Evolutionary conservation across 192 early-diverging fungal species (phyloP).

Genomic region (Coemansia sp.): DNA sequence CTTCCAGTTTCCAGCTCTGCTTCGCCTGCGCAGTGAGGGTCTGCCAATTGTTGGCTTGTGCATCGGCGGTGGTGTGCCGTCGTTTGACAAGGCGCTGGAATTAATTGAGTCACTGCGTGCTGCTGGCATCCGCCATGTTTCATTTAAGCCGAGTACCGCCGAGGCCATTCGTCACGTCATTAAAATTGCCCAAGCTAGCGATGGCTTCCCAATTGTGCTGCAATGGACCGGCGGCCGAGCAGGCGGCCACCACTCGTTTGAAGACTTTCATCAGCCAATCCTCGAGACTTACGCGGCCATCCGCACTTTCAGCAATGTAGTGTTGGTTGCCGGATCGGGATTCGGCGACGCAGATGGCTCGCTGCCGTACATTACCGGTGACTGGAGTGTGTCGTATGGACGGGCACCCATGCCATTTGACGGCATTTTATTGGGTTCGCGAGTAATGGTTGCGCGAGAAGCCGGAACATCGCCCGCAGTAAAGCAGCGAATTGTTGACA

Average conservation of each 20-base stretch:
- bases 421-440: constrained; percentile 88
- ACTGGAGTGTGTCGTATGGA: constrained; percentile 79
- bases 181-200: constrained; percentile 79
- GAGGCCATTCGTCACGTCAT: constrained; percentile 78
- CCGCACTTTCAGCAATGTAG: constrained; percentile 74
- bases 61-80: constrained; percentile 90
- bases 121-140: constrained; percentile 71
- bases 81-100: constrained; percentile 76
- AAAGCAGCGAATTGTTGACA: constrained; percentile 82
- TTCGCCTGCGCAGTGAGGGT: constrained; percentile 78
- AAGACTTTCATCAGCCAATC: constrained; percentile 92
- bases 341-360: constrained; percentile 86
- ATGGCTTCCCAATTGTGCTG: constrained; percentile 81
- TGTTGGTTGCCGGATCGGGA: constrained; percentile 86
- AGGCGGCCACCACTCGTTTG: constrained; percentile 95
- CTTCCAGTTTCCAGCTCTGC: constrained; percentile 75
- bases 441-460: constrained; percentile 92
- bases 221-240: constrained; percentile 97
- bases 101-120: constrained; percentile 72
- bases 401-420: constrained; percentile 94
- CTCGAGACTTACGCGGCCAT: constrained; percentile 65
- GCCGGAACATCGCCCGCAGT: constrained; percentile 69
- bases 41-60: constrained; percentile 89
- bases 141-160: constrained; percentile 85
- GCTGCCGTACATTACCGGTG: constrained; percentile 88